Base-by-base conservation (phyloP, 805 yeast species). In the Ogataea chonburiensis region DNA sequence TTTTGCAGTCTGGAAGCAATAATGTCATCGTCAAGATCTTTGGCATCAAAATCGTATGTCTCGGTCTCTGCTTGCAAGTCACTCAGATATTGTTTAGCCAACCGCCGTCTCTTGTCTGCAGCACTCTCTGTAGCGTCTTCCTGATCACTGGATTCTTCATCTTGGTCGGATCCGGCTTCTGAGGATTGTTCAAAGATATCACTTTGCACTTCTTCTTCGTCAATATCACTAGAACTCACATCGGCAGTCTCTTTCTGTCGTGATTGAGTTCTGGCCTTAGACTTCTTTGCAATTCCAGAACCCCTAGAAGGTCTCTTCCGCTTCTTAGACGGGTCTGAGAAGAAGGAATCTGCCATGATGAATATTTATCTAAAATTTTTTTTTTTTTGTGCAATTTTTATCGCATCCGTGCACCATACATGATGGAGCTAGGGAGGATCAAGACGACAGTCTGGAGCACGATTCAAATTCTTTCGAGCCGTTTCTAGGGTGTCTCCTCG, bases 41-140 rank as follows among this genome's bases (percentile, higher is more conserved):
- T 77, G 7, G 98, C 98, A 66, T 88, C 95, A 52, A 86, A 89
- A 33, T 73, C 78, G 37, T 67, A 74, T 7, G 59, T 53, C 11
- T 52, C 53, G 13, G 70, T 72, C 43, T 82, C 86, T 3, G 67
- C 63, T 56, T 84, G 78, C 53, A 93, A 64, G 53, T 83, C 84
- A 29, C 82, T 88, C 45, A 93, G 67, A 60, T 93, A 93, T 61
- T 89, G 93, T 61, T 88, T 88, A 12, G 98, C 98, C 42, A 93
- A 70, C 55, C 98, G 71, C 63, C 98, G 77, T 62, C 98, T 77
- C 62, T 86, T 88, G 55, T 93, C 98, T 0, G 96, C 94, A 7
- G 89, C 94, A 31, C 77, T 76, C 61, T 91, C 98, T 12, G 70
- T 71, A 11, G 67, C 77, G 46, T 79, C 77, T 49, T 82, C 94